These are phyloP conservation scores for Volvariella surrecta DNA, from an alignment of 1,284 basidiomycete species.

Conservation along the genomic window DNA sequence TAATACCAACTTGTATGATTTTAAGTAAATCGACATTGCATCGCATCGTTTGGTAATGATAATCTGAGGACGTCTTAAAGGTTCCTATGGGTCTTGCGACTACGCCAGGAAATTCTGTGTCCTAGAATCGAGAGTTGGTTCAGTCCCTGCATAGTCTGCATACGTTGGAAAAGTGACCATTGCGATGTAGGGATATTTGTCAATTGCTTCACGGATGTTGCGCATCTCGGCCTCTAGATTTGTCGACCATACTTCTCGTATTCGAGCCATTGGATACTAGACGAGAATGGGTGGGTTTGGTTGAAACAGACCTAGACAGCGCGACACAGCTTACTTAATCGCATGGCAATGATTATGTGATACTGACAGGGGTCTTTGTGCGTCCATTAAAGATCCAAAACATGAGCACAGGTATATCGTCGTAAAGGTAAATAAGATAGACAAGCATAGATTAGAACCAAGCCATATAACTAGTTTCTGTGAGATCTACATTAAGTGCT, in stretches of 20 bases:
- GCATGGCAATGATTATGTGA: too few relatives aligned
- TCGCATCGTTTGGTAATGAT: constrained; percentile 99
- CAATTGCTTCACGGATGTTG: constrained; percentile 79
- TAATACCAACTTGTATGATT: constrained; percentile 96
- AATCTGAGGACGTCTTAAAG: constrained; percentile 96
- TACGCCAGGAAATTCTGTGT: constrained; percentile 98
- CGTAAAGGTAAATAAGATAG: too few relatives aligned
- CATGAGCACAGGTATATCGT: too few relatives aligned
- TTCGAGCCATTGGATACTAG: constrained; percentile 49
- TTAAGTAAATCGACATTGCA: constrained; percentile 98
- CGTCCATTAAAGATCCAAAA: too few relatives aligned
- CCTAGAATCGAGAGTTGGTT: constrained; percentile 39
- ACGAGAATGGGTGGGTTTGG: neutral
- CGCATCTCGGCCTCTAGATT: constrained; percentile 93
- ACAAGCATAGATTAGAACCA: constrained; percentile 31
- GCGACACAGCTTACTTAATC: too few relatives aligned
- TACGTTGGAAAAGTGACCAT: constrained; percentile 56
- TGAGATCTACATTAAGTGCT: constrained; percentile 30
- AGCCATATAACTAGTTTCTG: constrained; percentile 46
- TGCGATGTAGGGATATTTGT: constrained; percentile 89
- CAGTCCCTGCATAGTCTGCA: constrained; percentile 3
- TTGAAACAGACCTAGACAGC: too few relatives aligned
- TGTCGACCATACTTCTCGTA: constrained; percentile 91
- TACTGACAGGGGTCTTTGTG: too few relatives aligned
- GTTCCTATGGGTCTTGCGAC: constrained; percentile 95